Conservation (phyloP, 306 rosid genomes). For the Sindora glabra region DNA sequence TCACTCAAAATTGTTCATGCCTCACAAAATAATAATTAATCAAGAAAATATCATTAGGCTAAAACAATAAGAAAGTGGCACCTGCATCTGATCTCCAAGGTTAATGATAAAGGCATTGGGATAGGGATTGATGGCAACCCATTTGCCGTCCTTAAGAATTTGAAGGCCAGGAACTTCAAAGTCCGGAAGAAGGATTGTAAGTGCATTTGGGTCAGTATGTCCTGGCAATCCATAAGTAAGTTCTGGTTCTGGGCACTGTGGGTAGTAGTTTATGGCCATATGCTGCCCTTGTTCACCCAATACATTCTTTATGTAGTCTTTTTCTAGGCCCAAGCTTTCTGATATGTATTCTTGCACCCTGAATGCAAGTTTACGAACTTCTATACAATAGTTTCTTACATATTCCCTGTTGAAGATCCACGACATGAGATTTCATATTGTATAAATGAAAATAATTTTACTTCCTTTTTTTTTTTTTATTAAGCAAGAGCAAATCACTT, state of each 20-base stretch:
- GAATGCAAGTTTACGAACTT: constrained; percentile 54
- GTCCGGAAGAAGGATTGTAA: constrained; percentile 82
- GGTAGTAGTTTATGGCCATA: constrained; percentile 91
- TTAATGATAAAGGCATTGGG: constrained; percentile 83
- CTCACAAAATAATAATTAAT: neutral
- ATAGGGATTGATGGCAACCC: constrained; percentile 72
- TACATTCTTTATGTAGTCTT: constrained; percentile 33
- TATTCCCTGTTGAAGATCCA: constrained; percentile 42
- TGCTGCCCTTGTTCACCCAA: constrained; percentile 90
- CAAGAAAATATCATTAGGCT: too few relatives aligned
- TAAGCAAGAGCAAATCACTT: too few relatives aligned
- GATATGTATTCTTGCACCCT: constrained; percentile 56
- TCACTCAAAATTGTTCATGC: neutral
- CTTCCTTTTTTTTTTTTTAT: too few relatives aligned
- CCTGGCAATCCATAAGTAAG: constrained; percentile 86
- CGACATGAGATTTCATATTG: too few relatives aligned
- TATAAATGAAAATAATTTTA: too few relatives aligned
- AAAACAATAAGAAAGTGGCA: neutral
- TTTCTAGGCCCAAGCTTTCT: constrained; percentile 76
- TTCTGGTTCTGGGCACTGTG: constrained; percentile 88
- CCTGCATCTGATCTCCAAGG: constrained; percentile 89
- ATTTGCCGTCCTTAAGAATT: constrained; percentile 66
- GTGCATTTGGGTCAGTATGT: constrained; percentile 91
- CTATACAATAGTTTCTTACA: constrained; percentile 44
- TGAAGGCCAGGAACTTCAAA: constrained; percentile 67